phyloP scores from a whole-genome alignment of 1,284 basidiomycete genomes.

The Microbotryomycetes sp. region DNA sequence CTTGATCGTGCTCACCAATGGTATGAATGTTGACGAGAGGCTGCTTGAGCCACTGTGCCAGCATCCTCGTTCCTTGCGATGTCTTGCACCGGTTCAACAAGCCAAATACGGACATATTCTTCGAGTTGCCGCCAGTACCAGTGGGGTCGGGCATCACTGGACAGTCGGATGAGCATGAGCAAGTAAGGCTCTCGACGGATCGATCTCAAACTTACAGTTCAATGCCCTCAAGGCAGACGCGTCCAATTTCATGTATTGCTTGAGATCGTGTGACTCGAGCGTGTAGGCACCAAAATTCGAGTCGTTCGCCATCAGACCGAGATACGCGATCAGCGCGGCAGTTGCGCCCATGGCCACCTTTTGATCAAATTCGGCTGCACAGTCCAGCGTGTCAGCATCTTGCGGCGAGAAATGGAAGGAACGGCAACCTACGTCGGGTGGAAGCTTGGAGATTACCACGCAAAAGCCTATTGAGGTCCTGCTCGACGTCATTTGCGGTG shows the following conservation, averaged over 20 bases:
- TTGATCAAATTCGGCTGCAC: constrained; percentile 66
- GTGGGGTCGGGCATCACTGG: constrained; percentile 32
- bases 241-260: constrained; percentile 92
- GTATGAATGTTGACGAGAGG: constrained; percentile 90
- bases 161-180: neutral
- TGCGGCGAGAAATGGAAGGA: constrained; percentile 2
- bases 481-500: constrained; percentile 66
- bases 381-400: neutral
- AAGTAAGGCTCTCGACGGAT: neutral
- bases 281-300: constrained; percentile 75
- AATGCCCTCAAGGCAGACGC: constrained; percentile 88
- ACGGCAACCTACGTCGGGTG: constrained; percentile 43
- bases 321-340: constrained; percentile 73
- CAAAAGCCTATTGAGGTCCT: constrained; percentile 75
- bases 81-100: constrained; percentile 94
- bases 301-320: constrained; percentile 72
- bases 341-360: constrained; percentile 72
- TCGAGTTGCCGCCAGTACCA: constrained; percentile 37
- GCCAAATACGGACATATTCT: constrained; percentile 81
- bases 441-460: constrained; percentile 48
- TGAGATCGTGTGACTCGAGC: constrained; percentile 79
- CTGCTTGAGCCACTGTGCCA: constrained; percentile 94
- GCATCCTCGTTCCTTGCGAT: constrained; percentile 81
- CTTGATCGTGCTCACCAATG: constrained; percentile 57
- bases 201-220: constrained; percentile 58